phyloP scores from a whole-genome alignment of 306 rosid species.

The Sphenostylis stenocarpa region DNA sequence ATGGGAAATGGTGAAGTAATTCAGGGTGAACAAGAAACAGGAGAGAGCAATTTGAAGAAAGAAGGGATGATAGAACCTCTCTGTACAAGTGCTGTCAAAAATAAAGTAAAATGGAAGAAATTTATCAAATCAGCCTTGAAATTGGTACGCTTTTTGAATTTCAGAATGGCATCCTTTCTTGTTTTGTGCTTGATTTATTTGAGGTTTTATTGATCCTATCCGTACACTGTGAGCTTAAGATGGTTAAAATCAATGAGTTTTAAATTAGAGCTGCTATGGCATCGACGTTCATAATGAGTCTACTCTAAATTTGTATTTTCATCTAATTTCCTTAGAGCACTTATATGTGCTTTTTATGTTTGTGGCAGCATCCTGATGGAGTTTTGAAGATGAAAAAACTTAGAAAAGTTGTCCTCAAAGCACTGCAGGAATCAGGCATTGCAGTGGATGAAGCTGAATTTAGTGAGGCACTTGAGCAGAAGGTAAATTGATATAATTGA shows the following conservation, averaged over 20 bases:
- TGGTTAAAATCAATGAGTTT: slow-evolving; percentile 3
- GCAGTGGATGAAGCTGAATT: slow-evolving; percentile 59
- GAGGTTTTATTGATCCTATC: slow-evolving; percentile 11
- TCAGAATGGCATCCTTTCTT: background rate
- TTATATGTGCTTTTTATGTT: slow-evolving; percentile 14
- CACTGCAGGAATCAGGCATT: slow-evolving; percentile 64
- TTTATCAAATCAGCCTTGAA: slow-evolving; percentile 72
- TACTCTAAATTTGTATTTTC: background rate
- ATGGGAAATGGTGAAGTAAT: slow-evolving; percentile 69
- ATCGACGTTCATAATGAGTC: background rate
- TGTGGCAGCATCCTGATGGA: slow-evolving; percentile 75
- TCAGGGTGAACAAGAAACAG: slow-evolving; percentile 51
- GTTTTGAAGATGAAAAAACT: slow-evolving; percentile 74
- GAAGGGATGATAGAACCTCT: slow-evolving; percentile 23
- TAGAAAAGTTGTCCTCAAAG: slow-evolving; percentile 60
- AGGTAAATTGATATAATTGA: slow-evolving; percentile 47
- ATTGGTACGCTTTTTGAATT: slow-evolving; percentile 53
- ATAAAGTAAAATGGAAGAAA: slow-evolving; percentile 81
- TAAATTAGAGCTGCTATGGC: background rate
- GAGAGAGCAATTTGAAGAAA: slow-evolving; percentile 34
- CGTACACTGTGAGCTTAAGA: background rate
- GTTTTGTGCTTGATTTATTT: background rate
- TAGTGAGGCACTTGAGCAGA: slow-evolving; percentile 51
- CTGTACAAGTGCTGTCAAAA: slow-evolving; percentile 24
- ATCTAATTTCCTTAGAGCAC: background rate